Conservation (phyloP, 2,329 filamentous ascomycete species). For the Neofusicoccum sp. region DNA sequence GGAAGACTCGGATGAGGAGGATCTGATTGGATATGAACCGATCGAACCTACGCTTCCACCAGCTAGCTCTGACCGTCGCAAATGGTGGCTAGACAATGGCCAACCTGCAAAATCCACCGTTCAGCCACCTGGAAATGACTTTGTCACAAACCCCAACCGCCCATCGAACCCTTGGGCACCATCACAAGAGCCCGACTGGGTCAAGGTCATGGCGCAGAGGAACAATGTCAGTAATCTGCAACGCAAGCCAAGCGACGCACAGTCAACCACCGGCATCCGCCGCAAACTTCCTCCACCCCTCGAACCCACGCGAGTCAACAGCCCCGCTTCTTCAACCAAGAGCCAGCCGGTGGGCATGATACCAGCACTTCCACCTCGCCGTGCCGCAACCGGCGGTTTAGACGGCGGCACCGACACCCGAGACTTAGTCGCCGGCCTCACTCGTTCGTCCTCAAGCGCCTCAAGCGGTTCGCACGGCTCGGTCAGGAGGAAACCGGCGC, state of each 20-base stretch:
- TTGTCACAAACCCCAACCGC: constrained; percentile 69
- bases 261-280: constrained; percentile 25
- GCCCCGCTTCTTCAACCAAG: constrained; percentile 23
- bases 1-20: constrained; percentile 71
- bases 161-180: constrained; percentile 78
- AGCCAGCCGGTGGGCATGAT: constrained; percentile 28
- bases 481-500: constrained; percentile 12
- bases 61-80: constrained; percentile 60
- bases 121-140: constrained; percentile 60
- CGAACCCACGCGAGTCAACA: background rate
- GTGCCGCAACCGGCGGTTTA: constrained; percentile 13
- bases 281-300: constrained; percentile 20
- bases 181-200: constrained; percentile 80
- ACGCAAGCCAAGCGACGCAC: constrained; percentile 3
- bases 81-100: constrained; percentile 66
- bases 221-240: background rate
- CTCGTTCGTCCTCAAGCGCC: constrained; percentile 7
- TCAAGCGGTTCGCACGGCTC: constrained; percentile 6
- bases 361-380: constrained; percentile 29
- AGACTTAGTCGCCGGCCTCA: background rate
- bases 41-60: constrained; percentile 73
- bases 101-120: constrained; percentile 73
- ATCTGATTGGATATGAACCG: constrained; percentile 75
- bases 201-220: constrained; percentile 44
- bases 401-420: constrained; percentile 17